These are phyloP conservation scores for Elaeis oleifera DNA, from an alignment of 202 grass and related monocot species.

Conservation along the genomic window DNA sequence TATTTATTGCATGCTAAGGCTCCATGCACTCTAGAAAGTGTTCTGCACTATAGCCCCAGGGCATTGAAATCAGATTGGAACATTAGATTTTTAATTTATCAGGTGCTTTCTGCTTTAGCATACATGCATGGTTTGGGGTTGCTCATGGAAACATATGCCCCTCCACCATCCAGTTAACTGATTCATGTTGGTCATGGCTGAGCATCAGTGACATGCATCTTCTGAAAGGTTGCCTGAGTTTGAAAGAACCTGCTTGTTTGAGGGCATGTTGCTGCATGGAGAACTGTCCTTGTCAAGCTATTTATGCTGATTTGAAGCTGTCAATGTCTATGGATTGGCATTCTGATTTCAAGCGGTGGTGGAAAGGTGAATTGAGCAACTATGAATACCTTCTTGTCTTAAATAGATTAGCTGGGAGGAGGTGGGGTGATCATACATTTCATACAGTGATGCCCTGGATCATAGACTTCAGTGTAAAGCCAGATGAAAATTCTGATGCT, in stretches of 20 bases:
- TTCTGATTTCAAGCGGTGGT: conserved; percentile 67
- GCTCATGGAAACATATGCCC: conserved; percentile 76
- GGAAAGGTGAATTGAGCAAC: conserved; percentile 81
- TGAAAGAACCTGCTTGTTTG: conserved; percentile 24
- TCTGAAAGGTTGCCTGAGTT: conserved; percentile 41
- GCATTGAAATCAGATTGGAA: conserved; percentile 75
- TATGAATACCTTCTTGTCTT: conserved; percentile 92
- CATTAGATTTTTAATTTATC: conserved; percentile 72
- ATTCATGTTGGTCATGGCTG: conserved; percentile 70
- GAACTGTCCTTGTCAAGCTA: conserved; percentile 48
- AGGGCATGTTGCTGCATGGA: conserved; percentile 32
- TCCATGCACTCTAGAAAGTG: conserved; percentile 70
- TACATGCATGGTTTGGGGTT: conserved; percentile 72
- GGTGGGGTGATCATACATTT: conserved; percentile 85
- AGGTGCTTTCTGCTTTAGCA: conserved; percentile 67
- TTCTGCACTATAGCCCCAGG: conserved; percentile 69
- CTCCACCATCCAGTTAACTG: conserved; percentile 60
- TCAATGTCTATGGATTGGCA: conserved; percentile 53
- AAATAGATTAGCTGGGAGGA: conserved; percentile 91
- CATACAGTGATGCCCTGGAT: conserved; percentile 97
- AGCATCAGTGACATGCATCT: conserved; percentile 51
- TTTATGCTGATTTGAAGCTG: conserved; percentile 44
- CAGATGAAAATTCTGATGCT: conserved; percentile 64
- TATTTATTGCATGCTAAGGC: conserved; percentile 66
- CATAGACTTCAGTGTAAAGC: conserved; percentile 87